phyloP scores from a whole-genome alignment of 306 rosid species.

The Cucumis hystrix region DNA sequence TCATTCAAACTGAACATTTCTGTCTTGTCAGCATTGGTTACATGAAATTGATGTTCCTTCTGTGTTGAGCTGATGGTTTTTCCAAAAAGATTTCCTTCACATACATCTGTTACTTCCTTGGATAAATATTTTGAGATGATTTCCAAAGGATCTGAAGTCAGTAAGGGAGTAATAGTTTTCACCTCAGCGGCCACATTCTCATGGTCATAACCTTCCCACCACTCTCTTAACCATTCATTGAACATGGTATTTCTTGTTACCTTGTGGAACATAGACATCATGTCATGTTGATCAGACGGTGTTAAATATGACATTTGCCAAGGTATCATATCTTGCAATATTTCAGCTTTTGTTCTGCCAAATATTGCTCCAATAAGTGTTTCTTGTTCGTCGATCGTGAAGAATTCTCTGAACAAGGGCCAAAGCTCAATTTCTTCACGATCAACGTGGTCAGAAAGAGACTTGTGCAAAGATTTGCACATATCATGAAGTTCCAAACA shows the following conservation, averaged over 20 bases:
- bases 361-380: slow-evolving; percentile 68
- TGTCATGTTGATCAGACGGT: slow-evolving; percentile 55
- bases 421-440: slow-evolving; percentile 83
- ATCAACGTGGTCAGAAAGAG: slow-evolving; percentile 43
- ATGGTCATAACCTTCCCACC: slow-evolving; percentile 73
- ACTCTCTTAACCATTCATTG: slow-evolving; percentile 76
- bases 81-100: slow-evolving; percentile 21
- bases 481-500: slow-evolving; percentile 50
- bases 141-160: slow-evolving; percentile 55
- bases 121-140: slow-evolving; percentile 47
- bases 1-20: slow-evolving; percentile 16
- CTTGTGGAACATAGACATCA: slow-evolving; percentile 70
- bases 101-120: slow-evolving; percentile 29
- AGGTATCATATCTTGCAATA: slow-evolving; percentile 83
- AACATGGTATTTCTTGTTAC: slow-evolving; percentile 80
- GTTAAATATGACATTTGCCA: slow-evolving; percentile 84
- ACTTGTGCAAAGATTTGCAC: slow-evolving; percentile 58
- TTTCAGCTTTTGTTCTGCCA: slow-evolving; percentile 69
- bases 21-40: slow-evolving; percentile 13
- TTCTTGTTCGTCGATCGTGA: slow-evolving; percentile 66
- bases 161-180: slow-evolving; percentile 27
- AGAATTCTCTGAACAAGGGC: slow-evolving; percentile 58
- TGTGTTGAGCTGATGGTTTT: slow-evolving; percentile 16
- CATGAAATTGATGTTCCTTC: slow-evolving; percentile 24
- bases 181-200: slow-evolving; percentile 29